Evolutionary conservation across 257 asterid genomes (phyloP).

Genomic region (Solanum chilense): DNA sequence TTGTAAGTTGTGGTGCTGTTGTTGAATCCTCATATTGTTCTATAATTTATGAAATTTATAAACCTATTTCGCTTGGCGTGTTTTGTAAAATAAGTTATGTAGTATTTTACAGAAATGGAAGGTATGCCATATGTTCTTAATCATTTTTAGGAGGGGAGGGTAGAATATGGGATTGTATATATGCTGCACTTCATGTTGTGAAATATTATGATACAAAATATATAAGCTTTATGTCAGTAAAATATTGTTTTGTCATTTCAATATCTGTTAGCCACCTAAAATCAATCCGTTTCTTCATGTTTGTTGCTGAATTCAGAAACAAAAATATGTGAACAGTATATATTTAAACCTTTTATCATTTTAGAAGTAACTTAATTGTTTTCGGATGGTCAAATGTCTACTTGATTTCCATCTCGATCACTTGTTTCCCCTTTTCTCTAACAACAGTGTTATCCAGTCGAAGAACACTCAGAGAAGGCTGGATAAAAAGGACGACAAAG

Average conservation of each 20-base stretch:
- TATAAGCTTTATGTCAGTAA: not conserved
- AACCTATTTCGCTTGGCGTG: not conserved
- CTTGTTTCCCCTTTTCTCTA: not conserved
- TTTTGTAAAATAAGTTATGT: not conserved
- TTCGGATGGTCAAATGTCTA: not conserved
- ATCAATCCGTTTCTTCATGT: not conserved
- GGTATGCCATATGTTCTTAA: not conserved
- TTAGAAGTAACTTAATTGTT: not conserved
- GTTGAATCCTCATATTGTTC: not conserved
- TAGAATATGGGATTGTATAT: not conserved
- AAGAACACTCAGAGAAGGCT: not conserved
- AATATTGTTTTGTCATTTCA: not conserved
- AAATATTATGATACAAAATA: not conserved
- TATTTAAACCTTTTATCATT: not conserved
- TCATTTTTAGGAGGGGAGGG: not conserved
- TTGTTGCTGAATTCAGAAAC: not conserved
- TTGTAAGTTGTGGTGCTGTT: not conserved
- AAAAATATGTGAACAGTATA: not conserved
- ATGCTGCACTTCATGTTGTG: not conserved
- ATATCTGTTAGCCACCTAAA: not conserved
- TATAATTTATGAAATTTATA: not conserved
- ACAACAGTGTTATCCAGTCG: not conserved
- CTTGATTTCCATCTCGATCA: not conserved
- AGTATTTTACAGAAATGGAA: not conserved
- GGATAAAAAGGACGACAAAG: not conserved